Base-by-base conservation (phyloP, 495 filamentous ascomycete genomes). In the Sphaerosporella brunnea region DNA sequence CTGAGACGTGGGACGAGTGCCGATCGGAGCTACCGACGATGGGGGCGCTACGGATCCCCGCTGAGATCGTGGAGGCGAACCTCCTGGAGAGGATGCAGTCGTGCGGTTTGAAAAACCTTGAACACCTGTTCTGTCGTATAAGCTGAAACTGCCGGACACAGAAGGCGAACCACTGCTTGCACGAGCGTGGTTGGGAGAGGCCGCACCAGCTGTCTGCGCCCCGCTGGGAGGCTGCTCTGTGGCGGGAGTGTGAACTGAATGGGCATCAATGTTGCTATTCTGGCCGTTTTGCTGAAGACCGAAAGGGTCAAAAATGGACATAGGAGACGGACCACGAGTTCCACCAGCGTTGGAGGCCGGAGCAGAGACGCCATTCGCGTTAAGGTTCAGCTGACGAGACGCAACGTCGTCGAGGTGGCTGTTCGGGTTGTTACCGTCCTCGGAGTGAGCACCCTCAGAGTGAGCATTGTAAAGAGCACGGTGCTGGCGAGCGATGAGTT, bases 401-500 rank as follows among this genome's bases (percentile, higher is more conserved):
- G 34, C 60, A n/a, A n/a, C n/a, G 64, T 71, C 49, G 64, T 73
- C 36, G 66, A 66, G 45, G 74, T 74, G 50, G n/a, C n/a, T n/a
- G n/a, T n/a, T n/a, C n/a, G n/a, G n/a, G 70, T 69, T 63, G 74
- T 85, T 35, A 65, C 61, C 43, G 64, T 53, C 56, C 30, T 61
- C 58, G 36, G 57, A 59, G 44, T 54, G 48, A 46, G 58, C 52
- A 41, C 58, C 56, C 26, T 56, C 48, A 38, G 50, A 72, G 57
- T 72, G 73, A 50, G 87, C 78, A 61, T 84, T 84, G 64, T 94
- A 97, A 54, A 97, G 65, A 40, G 85, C 85, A 53, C 79, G 81
- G 63, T 90, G 85, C 65, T 97, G 90, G 59, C 87, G 87, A 54
- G 86, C 81, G 58, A 97, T 88, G 56, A 97, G 75, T 49, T 95